phyloP scores from a whole-genome alignment of 164 flowering plant species.

The Piper betle region DNA sequence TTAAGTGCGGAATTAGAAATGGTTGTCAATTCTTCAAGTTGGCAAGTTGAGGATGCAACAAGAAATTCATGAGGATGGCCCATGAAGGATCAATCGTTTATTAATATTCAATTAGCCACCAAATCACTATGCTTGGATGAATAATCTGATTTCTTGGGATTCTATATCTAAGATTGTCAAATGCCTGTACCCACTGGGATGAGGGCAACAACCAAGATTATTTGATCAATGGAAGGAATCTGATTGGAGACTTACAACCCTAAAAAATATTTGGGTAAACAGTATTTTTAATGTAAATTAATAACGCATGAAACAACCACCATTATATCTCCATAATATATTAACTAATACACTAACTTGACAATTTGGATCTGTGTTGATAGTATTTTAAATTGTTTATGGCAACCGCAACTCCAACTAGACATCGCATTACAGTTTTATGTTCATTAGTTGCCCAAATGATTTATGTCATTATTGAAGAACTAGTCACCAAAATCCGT shows the following conservation, averaged over 20 bases:
- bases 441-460: no score
- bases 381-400: no score
- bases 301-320: not conserved
- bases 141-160: no score
- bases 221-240: not conserved
- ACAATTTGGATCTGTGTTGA: no score
- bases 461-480: no score
- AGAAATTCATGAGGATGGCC: not conserved
- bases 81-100: not conserved
- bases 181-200: not conserved
- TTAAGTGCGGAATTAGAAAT: no score
- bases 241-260: not conserved
- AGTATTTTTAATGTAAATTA: not conserved
- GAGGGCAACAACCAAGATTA: not conserved
- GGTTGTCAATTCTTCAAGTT: not conserved
- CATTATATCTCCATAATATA: no score
- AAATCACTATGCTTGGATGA: not conserved
- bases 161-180: not conserved
- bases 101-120: not conserved
- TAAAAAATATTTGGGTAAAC: not conserved
- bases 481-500: no score
- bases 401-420: no score
- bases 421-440: no score
- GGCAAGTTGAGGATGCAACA: not conserved
- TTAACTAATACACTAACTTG: no score